Evolutionary conservation across 1,284 basidiomycete species (phyloP), one percentile per base, ranked within the genome.

Genomic region (Sporisorium scitamineum): DNA sequence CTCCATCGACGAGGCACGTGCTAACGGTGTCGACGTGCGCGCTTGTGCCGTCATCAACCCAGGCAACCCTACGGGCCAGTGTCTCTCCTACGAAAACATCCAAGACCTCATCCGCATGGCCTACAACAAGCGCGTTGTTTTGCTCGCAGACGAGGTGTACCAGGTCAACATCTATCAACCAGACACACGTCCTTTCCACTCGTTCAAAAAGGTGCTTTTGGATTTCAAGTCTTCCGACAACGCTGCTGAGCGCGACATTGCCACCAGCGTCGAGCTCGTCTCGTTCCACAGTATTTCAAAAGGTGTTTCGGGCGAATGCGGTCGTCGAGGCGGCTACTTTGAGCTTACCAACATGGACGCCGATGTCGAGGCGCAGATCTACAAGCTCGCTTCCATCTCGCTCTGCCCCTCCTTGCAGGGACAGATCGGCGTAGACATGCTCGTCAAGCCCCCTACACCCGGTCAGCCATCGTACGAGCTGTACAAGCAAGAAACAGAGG

Each of bases 1-100:
- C 2, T 90, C 92, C 14, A 88, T 98, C 66, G 87, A 89, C 26
- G 89, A 91, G 58, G 93, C 93, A 2, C 87, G 89, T 37, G 86
- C 87, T 66, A 89, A 92, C 10, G 92, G 92, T 63, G 65, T 69
- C 26, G 78, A 81, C 29, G 82, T 84, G 16, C 80, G 83, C 27
- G 81, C 81, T 3, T 74, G 78, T 24, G 79, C 82, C 10, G 73
- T 85, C 39, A 85, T 85, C 73, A 85, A 85, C 60, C 83, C 83
- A 29, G 83, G 83, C 29, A 85, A 85, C 65, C 83, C 83, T 3
- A 85, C 83, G 7, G 83, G 83, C 26, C 67, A 74, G 41, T 83
- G 81, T 61, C 72, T 85, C 27, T 68, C 69, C 2, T 66, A 78
- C 52, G 47, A 80, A 20, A 79, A 85, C 61, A 82, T 85, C 45